Evolutionary conservation across 768 basidiomycete species (phyloP), one percentile per base, ranked within the genome.

Genomic region (Neoboletus subvelutipes): DNA sequence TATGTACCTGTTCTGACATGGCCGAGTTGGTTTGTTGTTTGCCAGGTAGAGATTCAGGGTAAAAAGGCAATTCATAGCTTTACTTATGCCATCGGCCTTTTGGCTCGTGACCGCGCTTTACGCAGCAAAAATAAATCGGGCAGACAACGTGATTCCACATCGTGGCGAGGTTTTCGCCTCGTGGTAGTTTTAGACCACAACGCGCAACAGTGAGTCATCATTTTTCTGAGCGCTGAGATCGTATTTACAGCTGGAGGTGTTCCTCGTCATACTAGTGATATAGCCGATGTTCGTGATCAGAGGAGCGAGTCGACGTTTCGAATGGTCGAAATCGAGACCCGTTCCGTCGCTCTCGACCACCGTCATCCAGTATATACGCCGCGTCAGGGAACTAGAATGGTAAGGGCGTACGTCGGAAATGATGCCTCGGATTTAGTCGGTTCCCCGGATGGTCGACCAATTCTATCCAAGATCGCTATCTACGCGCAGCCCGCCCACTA

Each of bases 401-500:
- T 18, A 37, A 13, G 36, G 36, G 12, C 36, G 17, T 37, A 12
- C 12, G n/a, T n/a, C 10, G 12, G 12, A 10, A 42, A 12, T 28
- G 49, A 26, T 9, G 9, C 20, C 45, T 57, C 55, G 46, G 55
- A 48, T 4, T 13, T 29, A 39, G 22, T 34, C 24, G 22, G 29
- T 41, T 33, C n/a, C 12, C 28, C 5, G 42, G 34, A 22, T 10
- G 7, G 13, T 29, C n/a, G 36, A 13, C 58, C 54, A 61, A 61
- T 56, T 41, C 34, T 31, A 11, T 33, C 24, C 28, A 28, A 18
- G 22, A 52, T 36, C 39, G 47, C 40, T 62, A 62, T 62, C 52
- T 39, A 9, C 8, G 4, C 9, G 11, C 18, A 39, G 15, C 24
- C 26, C 43, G 26, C 33, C 39, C 48, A 18, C 22, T 45, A 34